Evolutionary conservation across 106 monocot species (phyloP), one percentile per base, ranked within the genome.

Genomic region (Acorus calamus): DNA sequence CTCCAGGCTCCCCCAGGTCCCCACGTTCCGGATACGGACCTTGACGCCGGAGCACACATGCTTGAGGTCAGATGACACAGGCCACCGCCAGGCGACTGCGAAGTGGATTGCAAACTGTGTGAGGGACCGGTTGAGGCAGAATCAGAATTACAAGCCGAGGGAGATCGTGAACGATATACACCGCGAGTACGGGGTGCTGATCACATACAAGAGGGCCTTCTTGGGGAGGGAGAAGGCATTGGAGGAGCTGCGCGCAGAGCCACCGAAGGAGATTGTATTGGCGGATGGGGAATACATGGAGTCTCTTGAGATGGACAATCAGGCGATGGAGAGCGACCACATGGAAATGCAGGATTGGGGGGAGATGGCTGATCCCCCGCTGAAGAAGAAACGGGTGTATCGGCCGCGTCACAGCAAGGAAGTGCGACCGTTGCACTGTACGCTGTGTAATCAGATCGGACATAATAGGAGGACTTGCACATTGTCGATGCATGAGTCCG

Each of bases 391-490:
- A 54, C 69, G 69, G 42, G 65, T 54, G 60, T 73, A 52, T 48
- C 47, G 50, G 65, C 56, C 60, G 2, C 44, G 46, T 42, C 44
- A 60, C 10, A 12, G 52, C 1, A 77, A 81, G 52, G 77, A 81
- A 50, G 77, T 73, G 2, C 64, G 81, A 6, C 66, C 77, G 2
- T 62, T 82, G 55, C 81, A 82, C 49, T 82, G 81, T 47, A 82
- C 77, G 42, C 60, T 65, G 2, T 82, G 81, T 59, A 82, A 82
- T 50, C 77, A 82, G 50, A 70, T 82, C n/a, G 81, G 81, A 4
- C 81, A 82, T 69, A 82, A 82, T 43, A 77, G 77, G 56, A 77
- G 81, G 56, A 82, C 81, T 6, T 80, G 80, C 63, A 53, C 61
- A 4, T 46, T 53, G 9, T 14, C 52, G n/a, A n/a, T n/a, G n/a